Percentiles rank a stretch among this genome's conserved stretches.
Evolutionary conservation across 164 flowering plant species (phyloP).

Genomic region (Nelumbo lutea): DNA sequence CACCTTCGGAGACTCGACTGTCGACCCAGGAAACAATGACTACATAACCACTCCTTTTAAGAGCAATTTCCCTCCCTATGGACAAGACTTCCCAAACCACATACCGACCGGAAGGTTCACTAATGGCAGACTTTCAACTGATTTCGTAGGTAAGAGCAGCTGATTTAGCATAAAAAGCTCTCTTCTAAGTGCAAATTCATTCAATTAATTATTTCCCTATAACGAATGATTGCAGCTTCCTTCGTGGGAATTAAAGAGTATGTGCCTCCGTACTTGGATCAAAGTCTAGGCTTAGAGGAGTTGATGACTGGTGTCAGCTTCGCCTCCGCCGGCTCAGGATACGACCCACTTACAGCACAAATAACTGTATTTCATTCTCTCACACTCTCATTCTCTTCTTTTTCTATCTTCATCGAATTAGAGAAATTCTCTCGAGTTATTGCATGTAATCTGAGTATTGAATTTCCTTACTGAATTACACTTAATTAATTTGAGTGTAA

Average conservation of each 20-base stretch:
- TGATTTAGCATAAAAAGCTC: too few relatives aligned
- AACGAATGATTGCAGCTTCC: conserved; percentile 30
- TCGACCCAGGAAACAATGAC: conserved; percentile 76
- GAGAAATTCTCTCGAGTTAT: too few relatives aligned
- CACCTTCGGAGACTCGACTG: conserved; percentile 74
- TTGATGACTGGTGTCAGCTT: conserved; percentile 70
- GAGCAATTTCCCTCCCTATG: conserved; percentile 65
- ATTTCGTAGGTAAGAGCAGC: conserved; percentile 39
- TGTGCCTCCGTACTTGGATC: conserved; percentile 70
- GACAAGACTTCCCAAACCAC: conserved; percentile 34
- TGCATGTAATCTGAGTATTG: too few relatives aligned
- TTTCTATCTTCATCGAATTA: not conserved
- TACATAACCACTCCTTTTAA: conserved; percentile 28
- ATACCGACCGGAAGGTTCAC: conserved; percentile 61
- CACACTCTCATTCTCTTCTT: not conserved
- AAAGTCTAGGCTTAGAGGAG: conserved; percentile 42
- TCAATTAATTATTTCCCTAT: too few relatives aligned
- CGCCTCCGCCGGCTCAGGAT: conserved; percentile 79
- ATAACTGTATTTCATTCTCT: conserved; percentile 19
- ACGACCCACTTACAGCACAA: conserved; percentile 21
- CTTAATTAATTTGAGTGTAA: too few relatives aligned
- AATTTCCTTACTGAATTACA: too few relatives aligned
- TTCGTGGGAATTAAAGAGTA: conserved; percentile 53
- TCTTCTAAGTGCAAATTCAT: too few relatives aligned
- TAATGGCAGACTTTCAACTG: conserved; percentile 51